phyloP scores from a whole-genome alignment of 31 red algal genomes.

The Asparagopsis taxiformis region DNA sequence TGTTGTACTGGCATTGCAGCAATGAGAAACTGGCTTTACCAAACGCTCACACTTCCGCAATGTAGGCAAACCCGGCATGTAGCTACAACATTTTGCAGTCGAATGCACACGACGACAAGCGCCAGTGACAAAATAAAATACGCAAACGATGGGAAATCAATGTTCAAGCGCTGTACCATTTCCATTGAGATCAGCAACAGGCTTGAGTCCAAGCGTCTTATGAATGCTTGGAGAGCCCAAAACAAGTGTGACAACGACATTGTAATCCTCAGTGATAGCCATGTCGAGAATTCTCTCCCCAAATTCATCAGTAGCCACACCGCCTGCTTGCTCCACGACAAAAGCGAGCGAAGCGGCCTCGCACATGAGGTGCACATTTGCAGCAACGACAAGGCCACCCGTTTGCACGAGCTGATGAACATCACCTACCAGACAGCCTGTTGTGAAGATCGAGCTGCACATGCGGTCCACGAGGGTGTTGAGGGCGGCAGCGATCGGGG shows the following conservation, averaged over 20 bases:
- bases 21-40: too few relatives aligned
- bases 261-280: constrained; percentile 58
- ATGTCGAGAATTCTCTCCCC: constrained; percentile 85
- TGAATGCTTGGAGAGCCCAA: constrained; percentile 37
- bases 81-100: too few relatives aligned
- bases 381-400: constrained; percentile 79
- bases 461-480: constrained; percentile 30
- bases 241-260: constrained; percentile 65
- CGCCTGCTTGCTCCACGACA: constrained; percentile 91
- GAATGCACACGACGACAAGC: too few relatives aligned
- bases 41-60: too few relatives aligned
- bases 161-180: too few relatives aligned
- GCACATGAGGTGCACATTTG: constrained; percentile 84
- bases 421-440: constrained; percentile 75
- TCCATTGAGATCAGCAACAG: constrained; percentile 27
- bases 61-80: too few relatives aligned
- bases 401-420: constrained; percentile 79
- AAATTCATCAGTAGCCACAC: constrained; percentile 67
- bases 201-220: constrained; percentile 44
- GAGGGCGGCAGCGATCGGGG: constrained; percentile 26
- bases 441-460: constrained; percentile 69
- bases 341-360: constrained; percentile 92
- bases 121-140: too few relatives aligned
- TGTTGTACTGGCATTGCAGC: too few relatives aligned
- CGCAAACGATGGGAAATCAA: too few relatives aligned